Base-by-base conservation (phyloP, 1,284 basidiomycete species). In the Pseudozyma hubeiensis region DNA sequence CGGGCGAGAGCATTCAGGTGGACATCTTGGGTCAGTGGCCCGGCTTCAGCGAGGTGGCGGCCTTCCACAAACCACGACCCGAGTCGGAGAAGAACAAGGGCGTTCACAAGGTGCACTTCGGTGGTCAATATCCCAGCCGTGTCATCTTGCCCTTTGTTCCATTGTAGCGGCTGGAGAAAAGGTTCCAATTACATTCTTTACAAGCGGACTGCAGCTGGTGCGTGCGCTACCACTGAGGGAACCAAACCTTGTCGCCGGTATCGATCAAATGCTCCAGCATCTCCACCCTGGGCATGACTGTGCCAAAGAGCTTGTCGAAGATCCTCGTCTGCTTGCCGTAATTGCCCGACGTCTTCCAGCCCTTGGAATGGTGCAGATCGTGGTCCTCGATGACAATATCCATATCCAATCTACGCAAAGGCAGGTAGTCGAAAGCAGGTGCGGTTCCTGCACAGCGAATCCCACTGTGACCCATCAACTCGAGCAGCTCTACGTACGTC, bases 311-410 rank as follows among this genome's bases (percentile, higher is more conserved):
- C 3, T 41, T 43, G 40, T 84, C 82, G 75, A 76, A 83, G 7
- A 83, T 43, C 0, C 73, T 59, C 3, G 78, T 77, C 64, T 84
- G 79, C 57, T 84, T 83, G 2, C 83, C 81, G 59, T 79, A 82
- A 53, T 80, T 79, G 19, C 58, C 54, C 6, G 50, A 54, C 57
- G 45, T 59, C 34, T 62, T 76, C 81, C 62, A 81, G 2, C 82
- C 82, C 16, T 61, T 54, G 5, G 54, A 54, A 52, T 84, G 82
- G 52, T 85, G 83, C 17, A 79, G 49, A 47, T 84, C 81, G 49
- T 83, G 83, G 50, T 84, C 83, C 59, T 84, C 82, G 10, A 84
- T 52, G 33, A 57, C 54, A 5, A 84, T 61, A 7, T 82, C 82
- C 54, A 71, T 57, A 11, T 64, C 70, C 41, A 78, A 47, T 19